Evolutionary conservation across 495 filamentous ascomycete species (phyloP).

Genomic region (Podospora appendiculata): DNA sequence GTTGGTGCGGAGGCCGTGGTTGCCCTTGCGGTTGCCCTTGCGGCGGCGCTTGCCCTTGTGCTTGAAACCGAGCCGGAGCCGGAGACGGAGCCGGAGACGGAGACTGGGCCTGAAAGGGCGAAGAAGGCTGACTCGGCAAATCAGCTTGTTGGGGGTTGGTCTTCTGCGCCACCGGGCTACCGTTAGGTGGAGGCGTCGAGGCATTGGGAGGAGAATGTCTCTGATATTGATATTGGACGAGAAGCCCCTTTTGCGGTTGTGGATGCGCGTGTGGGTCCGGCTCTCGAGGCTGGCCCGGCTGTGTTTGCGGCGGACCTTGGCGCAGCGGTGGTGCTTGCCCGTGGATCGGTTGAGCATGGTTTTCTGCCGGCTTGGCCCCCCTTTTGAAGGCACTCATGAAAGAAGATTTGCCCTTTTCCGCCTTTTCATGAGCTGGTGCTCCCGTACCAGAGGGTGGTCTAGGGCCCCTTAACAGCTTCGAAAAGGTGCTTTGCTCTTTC

Average conservation of each 20-base stretch:
- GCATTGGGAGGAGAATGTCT: background rate
- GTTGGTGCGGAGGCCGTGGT: background rate
- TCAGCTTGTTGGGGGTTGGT: background rate
- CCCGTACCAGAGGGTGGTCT: slow-evolving; percentile 2
- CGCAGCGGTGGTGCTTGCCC: slow-evolving; percentile 4
- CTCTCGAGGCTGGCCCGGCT: slow-evolving; percentile 4
- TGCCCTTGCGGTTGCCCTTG: too few species aligned
- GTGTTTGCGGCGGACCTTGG: slow-evolving; percentile 5
- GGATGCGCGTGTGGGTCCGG: background rate
- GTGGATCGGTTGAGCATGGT: background rate
- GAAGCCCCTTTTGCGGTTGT: background rate
- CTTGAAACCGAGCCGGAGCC: background rate
- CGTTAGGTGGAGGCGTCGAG: background rate
- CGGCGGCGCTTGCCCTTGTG: background rate
- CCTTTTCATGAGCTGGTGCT: slow-evolving; percentile 5
- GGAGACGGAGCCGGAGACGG: background rate
- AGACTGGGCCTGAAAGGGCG: background rate
- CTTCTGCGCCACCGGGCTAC: background rate
- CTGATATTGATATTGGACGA: slow-evolving; percentile 4
- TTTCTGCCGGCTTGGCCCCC: slow-evolving; percentile 13
- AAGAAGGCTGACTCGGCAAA: background rate
- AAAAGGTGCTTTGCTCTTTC: slow-evolving; percentile 25
- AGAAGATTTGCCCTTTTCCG: slow-evolving; percentile 18
- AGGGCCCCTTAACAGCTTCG: slow-evolving; percentile 22
- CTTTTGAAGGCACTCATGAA: slow-evolving; percentile 28